A percentile compares a stretch with the other conserved stretches of the same genome.
These are phyloP conservation scores for Austropuccinia psidii DNA, from an alignment of 1,284 basidiomycete genomes.

Conservation along the genomic window DNA sequence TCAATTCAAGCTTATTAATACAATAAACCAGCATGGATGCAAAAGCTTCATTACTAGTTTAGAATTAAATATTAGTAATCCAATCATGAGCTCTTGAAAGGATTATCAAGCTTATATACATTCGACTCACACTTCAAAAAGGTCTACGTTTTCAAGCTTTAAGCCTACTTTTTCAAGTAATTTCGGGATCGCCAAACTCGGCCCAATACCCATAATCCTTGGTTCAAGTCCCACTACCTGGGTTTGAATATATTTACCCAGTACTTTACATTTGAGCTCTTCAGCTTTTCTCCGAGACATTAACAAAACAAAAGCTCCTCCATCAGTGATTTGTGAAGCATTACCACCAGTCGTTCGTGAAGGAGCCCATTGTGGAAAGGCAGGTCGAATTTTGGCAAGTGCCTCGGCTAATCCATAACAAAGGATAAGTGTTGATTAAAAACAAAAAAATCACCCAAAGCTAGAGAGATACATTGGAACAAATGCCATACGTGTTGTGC, in stretches of 20 bases:
- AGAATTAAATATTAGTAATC: conserved; percentile 35
- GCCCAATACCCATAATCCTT: conserved; percentile 47
- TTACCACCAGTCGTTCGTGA: conserved; percentile 77
- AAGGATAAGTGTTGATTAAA: no score
- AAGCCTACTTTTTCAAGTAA: conserved; percentile 47
- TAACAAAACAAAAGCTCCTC: conserved; percentile 71
- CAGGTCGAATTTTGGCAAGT: conserved; percentile 62
- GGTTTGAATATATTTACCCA: conserved; percentile 71
- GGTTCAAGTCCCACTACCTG: conserved; percentile 58
- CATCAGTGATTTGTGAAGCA: conserved; percentile 72
- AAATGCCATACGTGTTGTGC: conserved; percentile 54
- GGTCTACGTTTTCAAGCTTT: conserved; percentile 46
- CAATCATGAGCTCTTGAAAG: background rate
- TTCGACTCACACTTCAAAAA: conserved; percentile 46
- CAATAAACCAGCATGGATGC: conserved; percentile 43
- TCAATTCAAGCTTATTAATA: conserved; percentile 46
- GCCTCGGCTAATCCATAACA: conserved; percentile 52
- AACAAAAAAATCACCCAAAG: no score
- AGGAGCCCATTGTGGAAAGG: conserved; percentile 81
- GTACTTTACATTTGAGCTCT: conserved; percentile 62
- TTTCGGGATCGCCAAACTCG: conserved; percentile 42
- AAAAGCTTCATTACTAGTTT: conserved; percentile 39
- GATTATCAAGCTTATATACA: conserved; percentile 40
- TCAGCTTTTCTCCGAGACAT: conserved; percentile 81
- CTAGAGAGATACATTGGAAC: no score